Conservation (phyloP, 2,329 filamentous ascomycete genomes). For the Ophiocordyceps camponoti-saundersi region DNA sequence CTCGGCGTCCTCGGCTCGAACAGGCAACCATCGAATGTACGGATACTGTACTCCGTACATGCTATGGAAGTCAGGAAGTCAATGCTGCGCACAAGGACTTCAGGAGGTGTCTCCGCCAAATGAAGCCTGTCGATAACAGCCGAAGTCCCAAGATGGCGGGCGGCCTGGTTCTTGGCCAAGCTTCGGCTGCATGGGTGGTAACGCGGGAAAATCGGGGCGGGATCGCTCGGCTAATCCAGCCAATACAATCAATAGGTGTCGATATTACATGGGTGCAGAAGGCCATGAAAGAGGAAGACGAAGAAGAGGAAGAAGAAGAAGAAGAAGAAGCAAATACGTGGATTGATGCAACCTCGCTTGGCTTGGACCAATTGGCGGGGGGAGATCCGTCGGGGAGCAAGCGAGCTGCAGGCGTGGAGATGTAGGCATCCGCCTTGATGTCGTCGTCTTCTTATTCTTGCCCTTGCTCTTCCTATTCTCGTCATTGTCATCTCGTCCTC, state of each 20-base stretch:
- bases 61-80: too few relatives aligned
- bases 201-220: too few relatives aligned
- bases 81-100: too few relatives aligned
- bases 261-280: not conserved
- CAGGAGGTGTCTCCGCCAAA: too few relatives aligned
- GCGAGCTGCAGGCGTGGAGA: not conserved
- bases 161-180: not conserved
- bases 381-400: not conserved
- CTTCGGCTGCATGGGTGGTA: not conserved
- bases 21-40: too few relatives aligned
- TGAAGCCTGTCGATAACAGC: not conserved
- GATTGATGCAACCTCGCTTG: slow-evolving; percentile 3
- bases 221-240: not conserved
- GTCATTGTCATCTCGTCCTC: too few relatives aligned
- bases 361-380: slow-evolving; percentile 2
- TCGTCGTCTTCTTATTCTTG: too few relatives aligned
- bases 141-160: not conserved
- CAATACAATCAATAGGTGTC: not conserved
- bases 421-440: not conserved
- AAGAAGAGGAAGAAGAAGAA: not conserved
- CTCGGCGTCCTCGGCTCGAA: not conserved
- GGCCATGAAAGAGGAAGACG: not conserved
- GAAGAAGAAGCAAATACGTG: not conserved
- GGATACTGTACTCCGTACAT: too few relatives aligned
- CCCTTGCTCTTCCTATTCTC: too few relatives aligned